Evolutionary conservation across 1,284 basidiomycete genomes (phyloP).

Genomic region (Apiotrichum mycotoxinovorans): DNA sequence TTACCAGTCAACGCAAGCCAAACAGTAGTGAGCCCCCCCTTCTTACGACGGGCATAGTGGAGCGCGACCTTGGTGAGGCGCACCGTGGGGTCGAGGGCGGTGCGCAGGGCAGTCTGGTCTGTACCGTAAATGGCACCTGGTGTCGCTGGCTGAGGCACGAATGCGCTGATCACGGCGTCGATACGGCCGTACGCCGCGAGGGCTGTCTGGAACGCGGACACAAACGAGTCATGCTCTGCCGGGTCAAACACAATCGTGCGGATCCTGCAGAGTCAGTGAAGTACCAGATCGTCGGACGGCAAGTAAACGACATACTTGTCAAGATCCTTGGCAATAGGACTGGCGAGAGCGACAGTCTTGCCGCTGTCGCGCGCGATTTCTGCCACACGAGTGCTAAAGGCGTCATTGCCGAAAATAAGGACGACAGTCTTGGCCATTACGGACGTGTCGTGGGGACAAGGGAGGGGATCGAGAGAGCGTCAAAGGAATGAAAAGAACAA

Average conservation of each 20-base stretch:
- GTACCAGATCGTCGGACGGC: neutral
- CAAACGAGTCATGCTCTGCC: neutral
- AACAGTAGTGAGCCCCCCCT: neutral
- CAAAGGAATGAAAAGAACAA: too few relatives aligned
- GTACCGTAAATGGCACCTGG: neutral
- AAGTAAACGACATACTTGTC: neutral
- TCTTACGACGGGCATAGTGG: neutral
- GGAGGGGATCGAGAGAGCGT: neutral
- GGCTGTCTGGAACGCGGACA: neutral
- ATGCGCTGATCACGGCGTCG: conserved; percentile 1
- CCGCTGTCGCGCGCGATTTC: neutral
- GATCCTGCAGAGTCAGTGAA: neutral
- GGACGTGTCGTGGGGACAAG: neutral
- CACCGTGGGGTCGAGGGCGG: neutral
- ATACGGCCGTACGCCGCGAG: neutral
- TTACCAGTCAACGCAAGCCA: neutral
- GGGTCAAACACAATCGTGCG: neutral
- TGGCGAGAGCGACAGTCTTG: neutral
- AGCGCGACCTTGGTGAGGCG: conserved; percentile 1
- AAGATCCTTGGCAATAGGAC: neutral
- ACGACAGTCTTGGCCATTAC: neutral
- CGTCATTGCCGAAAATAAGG: neutral
- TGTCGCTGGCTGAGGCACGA: neutral
- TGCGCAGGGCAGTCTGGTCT: conserved; percentile 6
- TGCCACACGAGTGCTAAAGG: neutral